phyloP scores from a whole-genome alignment of 2,329 filamentous ascomycete genomes.

The Phaeosphaeria sp. region DNA sequence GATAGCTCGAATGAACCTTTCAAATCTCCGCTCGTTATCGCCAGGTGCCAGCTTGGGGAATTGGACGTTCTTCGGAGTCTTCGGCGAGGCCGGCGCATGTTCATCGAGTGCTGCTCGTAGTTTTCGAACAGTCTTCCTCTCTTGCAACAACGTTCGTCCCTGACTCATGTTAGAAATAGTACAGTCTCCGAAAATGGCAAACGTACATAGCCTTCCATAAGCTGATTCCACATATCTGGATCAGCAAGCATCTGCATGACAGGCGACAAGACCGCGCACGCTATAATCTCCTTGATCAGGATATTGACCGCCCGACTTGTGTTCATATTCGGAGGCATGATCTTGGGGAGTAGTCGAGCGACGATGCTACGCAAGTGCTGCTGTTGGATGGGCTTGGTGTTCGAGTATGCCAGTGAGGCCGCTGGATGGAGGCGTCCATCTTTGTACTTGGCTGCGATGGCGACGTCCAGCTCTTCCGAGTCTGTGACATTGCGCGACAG shows the following conservation, averaged over 20 bases:
- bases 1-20: slow-evolving; percentile 90
- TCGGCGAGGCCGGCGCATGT: slow-evolving; percentile 84
- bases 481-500: slow-evolving; percentile 91
- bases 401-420: slow-evolving; percentile 80
- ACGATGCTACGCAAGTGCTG: slow-evolving; percentile 83
- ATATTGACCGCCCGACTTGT: slow-evolving; percentile 82
- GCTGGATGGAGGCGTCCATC: slow-evolving; percentile 89
- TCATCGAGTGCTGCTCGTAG: slow-evolving; percentile 91
- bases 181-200: slow-evolving; percentile 11
- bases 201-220: slow-evolving; percentile 81
- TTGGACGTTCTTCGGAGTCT: slow-evolving; percentile 66
- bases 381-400: slow-evolving; percentile 85
- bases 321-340: slow-evolving; percentile 76
- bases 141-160: slow-evolving; percentile 86
- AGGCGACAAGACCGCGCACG: slow-evolving; percentile 87
- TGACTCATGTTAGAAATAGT: slow-evolving; percentile 39
- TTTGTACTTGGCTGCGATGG: slow-evolving; percentile 92
- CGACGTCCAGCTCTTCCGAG: slow-evolving; percentile 92
- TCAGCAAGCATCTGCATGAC: slow-evolving; percentile 82
- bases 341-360: slow-evolving; percentile 72
- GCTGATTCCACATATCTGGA: slow-evolving; percentile 96
- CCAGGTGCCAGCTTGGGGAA: slow-evolving; percentile 82
- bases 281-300: slow-evolving; percentile 86
- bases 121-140: slow-evolving; percentile 92
- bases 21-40: slow-evolving; percentile 91